These are phyloP conservation scores for Sanghuangporus weigelae DNA, from an alignment of 1,284 basidiomycete genomes.

Conservation along the genomic window DNA sequence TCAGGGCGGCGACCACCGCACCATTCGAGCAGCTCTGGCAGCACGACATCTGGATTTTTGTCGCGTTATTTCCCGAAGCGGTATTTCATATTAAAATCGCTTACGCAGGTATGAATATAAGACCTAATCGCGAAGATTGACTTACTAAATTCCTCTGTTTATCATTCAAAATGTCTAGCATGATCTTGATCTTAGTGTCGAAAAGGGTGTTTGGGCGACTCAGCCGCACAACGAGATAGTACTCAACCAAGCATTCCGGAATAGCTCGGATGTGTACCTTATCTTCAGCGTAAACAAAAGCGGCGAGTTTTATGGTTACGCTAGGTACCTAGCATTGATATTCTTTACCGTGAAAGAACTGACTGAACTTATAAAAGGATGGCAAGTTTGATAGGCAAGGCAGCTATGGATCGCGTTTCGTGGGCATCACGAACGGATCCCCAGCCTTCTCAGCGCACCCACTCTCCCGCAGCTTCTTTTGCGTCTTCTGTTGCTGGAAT, in stretches of 20 bases:
- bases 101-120: constrained; percentile 56
- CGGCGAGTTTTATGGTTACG: constrained; percentile 87
- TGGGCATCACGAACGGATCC: constrained; percentile 52
- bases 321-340: constrained; percentile 44
- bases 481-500: constrained; percentile 22
- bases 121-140: background rate
- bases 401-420: constrained; percentile 42
- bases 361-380: constrained; percentile 40
- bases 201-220: constrained; percentile 84
- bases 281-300: constrained; percentile 93
- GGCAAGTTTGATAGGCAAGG: constrained; percentile 51
- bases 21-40: constrained; percentile 61
- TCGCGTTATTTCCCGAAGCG: constrained; percentile 75
- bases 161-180: constrained; percentile 36
- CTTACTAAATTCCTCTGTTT: background rate
- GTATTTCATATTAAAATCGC: constrained; percentile 90
- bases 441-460: constrained; percentile 31
- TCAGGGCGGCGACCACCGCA: constrained; percentile 23
- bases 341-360: background rate
- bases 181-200: constrained; percentile 83
- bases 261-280: constrained; percentile 79
- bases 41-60: constrained; percentile 72
- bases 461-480: constrained; percentile 24
- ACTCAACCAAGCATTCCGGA: constrained; percentile 87
- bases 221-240: constrained; percentile 91